Base-by-base conservation (phyloP, 305 asterid species). In the Solanum hybrid region DNA sequence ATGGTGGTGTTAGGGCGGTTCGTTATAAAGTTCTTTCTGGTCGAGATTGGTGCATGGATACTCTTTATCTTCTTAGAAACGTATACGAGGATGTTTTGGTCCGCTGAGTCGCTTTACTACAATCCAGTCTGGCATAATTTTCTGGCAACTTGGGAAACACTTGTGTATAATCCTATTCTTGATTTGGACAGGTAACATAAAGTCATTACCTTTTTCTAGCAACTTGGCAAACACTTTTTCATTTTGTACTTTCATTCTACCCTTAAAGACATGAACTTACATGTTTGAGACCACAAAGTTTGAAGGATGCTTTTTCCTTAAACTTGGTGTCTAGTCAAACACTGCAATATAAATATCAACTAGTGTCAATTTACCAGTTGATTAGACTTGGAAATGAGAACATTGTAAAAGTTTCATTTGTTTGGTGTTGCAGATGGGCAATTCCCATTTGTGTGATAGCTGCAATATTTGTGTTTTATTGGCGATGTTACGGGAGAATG, bases 1-100 rank as follows among this genome's bases (percentile, higher is more conserved):
- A 97, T 97, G 99, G 99, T 97, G 95, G 97, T 97, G 90, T 92
- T 97, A 71, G 99, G 99, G 39, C 98, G 99, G 87, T 97, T 97
- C 89, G 86, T 97, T 90, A 89, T 97, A 71, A 97, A 96, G 95
- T 97, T 97, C 86, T 91, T 97, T 76, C 73, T 97, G 94, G 89
- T 97, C 0, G 99, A 97, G 92, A 93, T 97, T 73, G 99, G 97
- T 86, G 98, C 99, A n/a, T 97, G 99, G 99, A 93, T 97, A 89
- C 97, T 97, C 28, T 97, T 97, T 89, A 97, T 97, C 92, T 97
- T 97, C 97, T 91, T 97, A 89, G 99, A 97, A 94, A 97, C 98
- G 4, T 97, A 97, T 90, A 97, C 97, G 11, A 94, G 98, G 86
- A 94, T 97, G 99, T 97, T 97, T 91, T 97, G 98, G 99, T 93